Conservation (phyloP, 164 flowering plant genomes). For the Nelumbo lutea region DNA sequence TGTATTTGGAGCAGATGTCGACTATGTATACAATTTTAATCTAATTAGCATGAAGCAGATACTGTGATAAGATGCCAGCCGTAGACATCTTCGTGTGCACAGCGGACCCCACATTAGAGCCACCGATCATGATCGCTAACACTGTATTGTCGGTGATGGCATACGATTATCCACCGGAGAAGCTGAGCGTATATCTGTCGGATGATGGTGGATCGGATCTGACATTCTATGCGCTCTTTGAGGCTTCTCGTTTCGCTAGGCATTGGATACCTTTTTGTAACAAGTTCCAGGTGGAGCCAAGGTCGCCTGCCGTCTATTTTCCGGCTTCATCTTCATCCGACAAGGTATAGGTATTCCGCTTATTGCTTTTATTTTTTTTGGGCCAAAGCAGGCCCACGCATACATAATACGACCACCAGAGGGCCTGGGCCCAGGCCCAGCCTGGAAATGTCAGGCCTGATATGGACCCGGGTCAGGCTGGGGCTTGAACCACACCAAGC, state of each 20-base stretch:
- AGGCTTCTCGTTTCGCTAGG: slow-evolving; percentile 36
- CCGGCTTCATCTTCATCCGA: not conserved
- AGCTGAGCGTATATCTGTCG: slow-evolving; percentile 36
- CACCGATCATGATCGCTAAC: slow-evolving; percentile 37
- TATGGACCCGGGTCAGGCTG: no score
- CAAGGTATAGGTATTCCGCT: not conserved
- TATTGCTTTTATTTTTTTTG: not conserved
- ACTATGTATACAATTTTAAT: no score
- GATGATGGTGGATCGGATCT: slow-evolving; percentile 43
- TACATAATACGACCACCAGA: no score
- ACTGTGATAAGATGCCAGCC: slow-evolving; percentile 24
- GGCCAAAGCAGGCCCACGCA: no score
- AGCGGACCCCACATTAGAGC: slow-evolving; percentile 39
- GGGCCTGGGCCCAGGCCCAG: no score
- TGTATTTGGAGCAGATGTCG: no score
- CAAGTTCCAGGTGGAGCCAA: slow-evolving; percentile 27
- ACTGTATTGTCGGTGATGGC: slow-evolving; percentile 41
- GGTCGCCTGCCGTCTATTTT: slow-evolving; percentile 41
- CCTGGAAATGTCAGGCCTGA: no score
- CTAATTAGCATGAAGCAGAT: slow-evolving; percentile 5
- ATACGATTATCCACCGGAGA: slow-evolving; percentile 38
- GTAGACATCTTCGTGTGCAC: slow-evolving; percentile 47
- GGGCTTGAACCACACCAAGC: no score
- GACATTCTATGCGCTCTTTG: slow-evolving; percentile 40
- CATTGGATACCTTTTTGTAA: slow-evolving; percentile 50